Base-by-base conservation (phyloP, 2,329 filamentous ascomycete genomes). In the Trichophyton verrucosum region DNA sequence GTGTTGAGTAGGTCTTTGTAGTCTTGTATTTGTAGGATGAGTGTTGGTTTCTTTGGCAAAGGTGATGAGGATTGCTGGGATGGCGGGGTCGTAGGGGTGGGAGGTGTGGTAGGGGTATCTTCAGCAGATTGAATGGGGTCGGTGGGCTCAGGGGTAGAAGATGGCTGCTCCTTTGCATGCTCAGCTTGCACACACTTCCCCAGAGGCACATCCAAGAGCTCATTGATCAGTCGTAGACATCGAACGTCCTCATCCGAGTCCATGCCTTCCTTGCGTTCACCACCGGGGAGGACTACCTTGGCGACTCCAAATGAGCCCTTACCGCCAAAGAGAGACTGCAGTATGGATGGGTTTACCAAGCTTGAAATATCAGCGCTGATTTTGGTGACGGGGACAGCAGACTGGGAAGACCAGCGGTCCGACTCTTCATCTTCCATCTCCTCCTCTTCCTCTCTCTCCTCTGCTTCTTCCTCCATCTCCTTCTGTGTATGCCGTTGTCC, bases 21-120 rank as follows among this genome's bases (percentile, higher is more conserved):
- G 70, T 97, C 89, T 69, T 88, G 83, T 11, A 96, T 76, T 66
- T 89, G 89, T 44, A 95, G 78, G 61, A 97, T 85, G 6, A 91
- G 79, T 24, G 78, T 69, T 67, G 69, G 66, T 70, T 61, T 49
- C 33, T 47, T 47, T 17, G 44, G 17, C 20, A 17, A 7, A 17
- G 44, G 20, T 15, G 44, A 20, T 15, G n/a, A 13, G 7, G 44
- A 9, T 20, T 47, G 15, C 5, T n/a, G 42, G 42, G 42, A 46
- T 51, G 49, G 49, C 9, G 49, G 47, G 17, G 24, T 46, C 20
- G 42, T 46, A 3, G 42, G 6, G 13, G 42, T 44, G 13, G 17
- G 13, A 15, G 53, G 8, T 15, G 20, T 15, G 20, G 1, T 42
- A 47, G 46, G 11, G 46, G 17, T 44, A 44, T 17, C 17, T 5